phyloP scores from a whole-genome alignment of 306 rosid species.

The Quercus wislizeni region DNA sequence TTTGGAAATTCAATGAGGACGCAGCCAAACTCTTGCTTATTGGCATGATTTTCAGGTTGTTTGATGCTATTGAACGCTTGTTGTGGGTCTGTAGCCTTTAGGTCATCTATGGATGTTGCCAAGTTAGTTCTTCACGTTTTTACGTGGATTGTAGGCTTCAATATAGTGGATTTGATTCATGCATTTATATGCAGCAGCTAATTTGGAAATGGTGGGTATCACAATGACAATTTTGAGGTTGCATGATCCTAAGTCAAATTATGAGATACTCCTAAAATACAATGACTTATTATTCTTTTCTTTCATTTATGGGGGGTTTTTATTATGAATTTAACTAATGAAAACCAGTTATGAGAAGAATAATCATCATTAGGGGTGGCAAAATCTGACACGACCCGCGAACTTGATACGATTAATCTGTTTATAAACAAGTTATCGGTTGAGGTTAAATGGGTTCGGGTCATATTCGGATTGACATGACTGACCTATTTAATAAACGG shows the following conservation, averaged over 20 bases:
- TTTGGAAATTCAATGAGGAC: not conserved
- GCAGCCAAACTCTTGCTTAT: not conserved
- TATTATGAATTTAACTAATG: too few species aligned
- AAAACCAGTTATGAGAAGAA: too few species aligned
- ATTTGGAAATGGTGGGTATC: not conserved
- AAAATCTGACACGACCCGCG: too few species aligned
- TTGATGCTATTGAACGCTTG: not conserved
- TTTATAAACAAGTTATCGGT: too few species aligned
- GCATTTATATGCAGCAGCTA: not conserved
- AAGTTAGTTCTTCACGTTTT: not conserved
- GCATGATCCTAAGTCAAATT: not conserved
- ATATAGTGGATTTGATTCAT: not conserved
- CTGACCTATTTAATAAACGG: too few species aligned
- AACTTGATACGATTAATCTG: rapidly evolving
- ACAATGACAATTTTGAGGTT: not conserved
- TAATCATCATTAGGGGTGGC: rapidly evolving
- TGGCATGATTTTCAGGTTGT: not conserved
- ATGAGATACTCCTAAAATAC: too few species aligned
- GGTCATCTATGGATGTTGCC: not conserved
- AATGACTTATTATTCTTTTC: too few species aligned
- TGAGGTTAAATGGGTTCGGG: too few species aligned
- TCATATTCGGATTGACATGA: rapidly evolving
- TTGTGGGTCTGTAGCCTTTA: not conserved
- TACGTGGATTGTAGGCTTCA: not conserved
- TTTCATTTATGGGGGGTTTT: too few species aligned